phyloP scores from a whole-genome alignment of 2,329 filamentous ascomycete genomes.

The Dactylonectria estremocensis region DNA sequence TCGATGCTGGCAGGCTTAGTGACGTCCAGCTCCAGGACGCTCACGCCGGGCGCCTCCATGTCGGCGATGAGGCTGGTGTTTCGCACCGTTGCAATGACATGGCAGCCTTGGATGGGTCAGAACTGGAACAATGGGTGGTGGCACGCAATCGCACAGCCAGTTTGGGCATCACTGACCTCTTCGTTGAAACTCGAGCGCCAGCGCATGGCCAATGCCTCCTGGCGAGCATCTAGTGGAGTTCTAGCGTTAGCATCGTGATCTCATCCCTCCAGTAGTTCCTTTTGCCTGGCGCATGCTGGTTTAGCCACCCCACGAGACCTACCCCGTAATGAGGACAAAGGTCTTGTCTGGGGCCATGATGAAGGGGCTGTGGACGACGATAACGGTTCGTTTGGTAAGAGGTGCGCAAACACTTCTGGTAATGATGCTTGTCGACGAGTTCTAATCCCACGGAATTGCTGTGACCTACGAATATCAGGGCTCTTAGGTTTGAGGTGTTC shows the following conservation, averaged over 20 bases:
- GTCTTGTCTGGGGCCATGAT: constrained; percentile 53
- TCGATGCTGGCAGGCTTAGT: constrained; percentile 67
- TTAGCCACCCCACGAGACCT: constrained; percentile 31
- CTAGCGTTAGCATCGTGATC: background rate
- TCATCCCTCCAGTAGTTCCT: background rate
- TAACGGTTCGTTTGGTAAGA: background rate
- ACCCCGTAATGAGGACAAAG: constrained; percentile 67
- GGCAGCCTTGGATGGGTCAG: constrained; percentile 47
- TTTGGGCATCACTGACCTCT: constrained; percentile 53
- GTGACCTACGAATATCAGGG: too few relatives aligned
- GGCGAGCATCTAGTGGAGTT: constrained; percentile 65
- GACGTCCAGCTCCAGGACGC: constrained; percentile 67
- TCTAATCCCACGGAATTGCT: background rate
- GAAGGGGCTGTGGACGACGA: background rate
- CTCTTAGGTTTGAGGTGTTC: too few relatives aligned
- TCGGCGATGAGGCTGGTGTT: constrained; percentile 63
- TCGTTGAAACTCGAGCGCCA: constrained; percentile 68
- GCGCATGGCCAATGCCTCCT: constrained; percentile 70
- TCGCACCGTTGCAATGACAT: constrained; percentile 72
- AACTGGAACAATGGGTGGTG: too few relatives aligned
- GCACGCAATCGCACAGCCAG: background rate
- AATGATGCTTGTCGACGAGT: background rate
- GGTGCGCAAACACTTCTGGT: background rate
- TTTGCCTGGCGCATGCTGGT: background rate
- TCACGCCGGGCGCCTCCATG: constrained; percentile 64